Percentiles rank a stretch among this genome's conserved stretches.
Evolutionary conservation across 345 rosid genomes (phyloP).

Genomic region (Leavenworthia alabamica): DNA sequence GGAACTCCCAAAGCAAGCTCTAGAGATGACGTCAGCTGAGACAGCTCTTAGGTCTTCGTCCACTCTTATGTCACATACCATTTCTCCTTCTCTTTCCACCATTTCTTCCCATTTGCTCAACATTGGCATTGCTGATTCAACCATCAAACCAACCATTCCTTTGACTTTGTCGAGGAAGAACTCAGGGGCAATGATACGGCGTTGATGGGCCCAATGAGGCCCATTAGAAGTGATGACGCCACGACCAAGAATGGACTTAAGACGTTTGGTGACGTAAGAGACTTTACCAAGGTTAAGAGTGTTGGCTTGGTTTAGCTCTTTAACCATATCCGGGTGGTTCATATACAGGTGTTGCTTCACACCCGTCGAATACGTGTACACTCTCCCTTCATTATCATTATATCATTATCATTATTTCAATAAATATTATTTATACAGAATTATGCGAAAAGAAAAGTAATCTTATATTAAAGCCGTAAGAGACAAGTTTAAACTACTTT

Average conservation of each 20-base stretch:
- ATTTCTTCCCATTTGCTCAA: slow-evolving; percentile 49
- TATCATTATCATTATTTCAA: not conserved
- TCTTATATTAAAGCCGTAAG: not conserved
- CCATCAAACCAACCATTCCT: slow-evolving; percentile 70
- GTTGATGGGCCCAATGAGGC: slow-evolving; percentile 56
- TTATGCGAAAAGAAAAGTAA: not conserved
- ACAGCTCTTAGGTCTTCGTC: slow-evolving; percentile 42
- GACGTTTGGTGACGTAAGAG: slow-evolving; percentile 51
- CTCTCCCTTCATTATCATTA: slow-evolving; percentile 46
- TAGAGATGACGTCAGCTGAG: slow-evolving; percentile 60
- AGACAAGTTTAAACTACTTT: not conserved
- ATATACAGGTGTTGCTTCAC: slow-evolving; percentile 57
- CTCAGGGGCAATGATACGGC: slow-evolving; percentile 66
- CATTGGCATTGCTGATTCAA: slow-evolving; percentile 40
- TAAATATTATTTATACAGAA: not conserved
- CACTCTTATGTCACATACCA: slow-evolving; percentile 39
- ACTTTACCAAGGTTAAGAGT: slow-evolving; percentile 66
- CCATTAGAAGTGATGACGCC: slow-evolving; percentile 73
- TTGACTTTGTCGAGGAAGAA: slow-evolving; percentile 71
- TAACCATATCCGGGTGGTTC: slow-evolving; percentile 62
- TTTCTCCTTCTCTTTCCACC: slow-evolving; percentile 26
- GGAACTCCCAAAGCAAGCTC: slow-evolving; percentile 56
- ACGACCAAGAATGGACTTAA: slow-evolving; percentile 59
- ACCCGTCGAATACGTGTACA: slow-evolving; percentile 72
- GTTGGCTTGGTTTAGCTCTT: slow-evolving; percentile 57